phyloP scores from a whole-genome alignment of 441 rosid genomes.

The Euphorbia schlechtendalii region DNA sequence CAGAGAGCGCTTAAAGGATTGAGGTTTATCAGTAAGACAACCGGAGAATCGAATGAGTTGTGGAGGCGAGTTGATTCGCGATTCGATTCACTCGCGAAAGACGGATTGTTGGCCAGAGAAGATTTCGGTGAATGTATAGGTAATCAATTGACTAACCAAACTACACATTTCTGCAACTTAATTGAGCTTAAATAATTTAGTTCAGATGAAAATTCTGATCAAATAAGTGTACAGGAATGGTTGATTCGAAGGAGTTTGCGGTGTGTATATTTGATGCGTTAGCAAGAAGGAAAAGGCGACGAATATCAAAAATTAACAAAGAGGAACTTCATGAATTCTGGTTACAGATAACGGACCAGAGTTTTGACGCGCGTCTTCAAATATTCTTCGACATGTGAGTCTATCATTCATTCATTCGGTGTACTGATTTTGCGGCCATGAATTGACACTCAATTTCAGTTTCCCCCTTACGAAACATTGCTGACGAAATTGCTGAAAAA shows the following conservation, averaged over 20 bases:
- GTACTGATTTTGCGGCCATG: neutral
- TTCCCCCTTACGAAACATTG: neutral
- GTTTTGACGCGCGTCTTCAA: constrained; percentile 95
- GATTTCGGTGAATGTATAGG: constrained; percentile 96
- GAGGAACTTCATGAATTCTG: constrained; percentile 86
- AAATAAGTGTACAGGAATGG: constrained; percentile 48
- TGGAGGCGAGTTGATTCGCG: constrained; percentile 69
- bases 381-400: constrained; percentile 90
- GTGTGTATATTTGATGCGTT: constrained; percentile 75
- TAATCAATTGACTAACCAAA: constrained; percentile 12
- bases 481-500: neutral
- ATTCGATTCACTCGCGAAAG: constrained; percentile 47
- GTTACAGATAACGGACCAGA: constrained; percentile 80
- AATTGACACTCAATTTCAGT: neutral
- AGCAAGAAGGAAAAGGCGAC: constrained; percentile 56
- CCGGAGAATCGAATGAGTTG: constrained; percentile 39
- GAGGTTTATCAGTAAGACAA: constrained; percentile 61
- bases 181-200: neutral
- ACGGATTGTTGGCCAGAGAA: constrained; percentile 70
- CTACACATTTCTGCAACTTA: neutral
- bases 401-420: neutral
- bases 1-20: constrained; percentile 74
- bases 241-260: constrained; percentile 85
- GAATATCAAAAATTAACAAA: constrained; percentile 47
- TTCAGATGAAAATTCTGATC: neutral